These are phyloP conservation scores for Boletus smithii DNA, from an alignment of 1,284 basidiomycete genomes.

Conservation along the genomic window DNA sequence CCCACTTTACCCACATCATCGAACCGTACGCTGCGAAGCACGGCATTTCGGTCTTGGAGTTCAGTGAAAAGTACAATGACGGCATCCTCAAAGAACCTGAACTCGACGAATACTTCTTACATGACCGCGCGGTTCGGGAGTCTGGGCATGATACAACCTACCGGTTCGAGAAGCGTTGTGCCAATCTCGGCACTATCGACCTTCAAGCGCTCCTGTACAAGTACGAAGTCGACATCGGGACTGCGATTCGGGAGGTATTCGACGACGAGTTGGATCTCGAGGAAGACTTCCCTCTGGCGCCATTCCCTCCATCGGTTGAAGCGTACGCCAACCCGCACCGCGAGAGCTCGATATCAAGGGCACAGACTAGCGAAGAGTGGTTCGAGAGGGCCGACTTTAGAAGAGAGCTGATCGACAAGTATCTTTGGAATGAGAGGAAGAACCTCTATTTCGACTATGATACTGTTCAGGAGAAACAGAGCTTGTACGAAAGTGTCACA, in stretches of 20 bases:
- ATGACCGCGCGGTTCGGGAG: constrained; percentile 93
- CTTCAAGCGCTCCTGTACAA: constrained; percentile 89
- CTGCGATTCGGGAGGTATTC: constrained; percentile 92
- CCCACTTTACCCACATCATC: constrained; percentile 95
- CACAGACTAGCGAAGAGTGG: constrained; percentile 84
- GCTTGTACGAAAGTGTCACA: constrained; percentile 93
- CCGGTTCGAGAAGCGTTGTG: constrained; percentile 94
- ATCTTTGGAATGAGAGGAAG: constrained; percentile 96
- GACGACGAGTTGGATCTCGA: constrained; percentile 88
- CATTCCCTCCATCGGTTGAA: constrained; percentile 85
- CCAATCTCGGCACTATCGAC: constrained; percentile 95
- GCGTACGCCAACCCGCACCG: constrained; percentile 62
- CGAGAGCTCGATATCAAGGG: constrained; percentile 58
- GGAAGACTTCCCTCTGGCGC: constrained; percentile 88
- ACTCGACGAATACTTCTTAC: constrained; percentile 96
- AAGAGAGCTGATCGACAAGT: constrained; percentile 85
- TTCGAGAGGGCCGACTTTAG: constrained; percentile 83
- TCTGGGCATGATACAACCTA: constrained; percentile 98
- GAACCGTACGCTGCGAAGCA: constrained; percentile 93
- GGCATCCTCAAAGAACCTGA: constrained; percentile 81
- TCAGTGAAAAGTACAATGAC: constrained; percentile 93
- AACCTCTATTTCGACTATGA: constrained; percentile 97
- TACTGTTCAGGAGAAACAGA: constrained; percentile 85
- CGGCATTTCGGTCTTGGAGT: constrained; percentile 94
- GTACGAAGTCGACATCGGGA: constrained; percentile 93